Evolutionary conservation across 345 rosid genomes (phyloP).

Genomic region (Abelmoschus esculentus): DNA sequence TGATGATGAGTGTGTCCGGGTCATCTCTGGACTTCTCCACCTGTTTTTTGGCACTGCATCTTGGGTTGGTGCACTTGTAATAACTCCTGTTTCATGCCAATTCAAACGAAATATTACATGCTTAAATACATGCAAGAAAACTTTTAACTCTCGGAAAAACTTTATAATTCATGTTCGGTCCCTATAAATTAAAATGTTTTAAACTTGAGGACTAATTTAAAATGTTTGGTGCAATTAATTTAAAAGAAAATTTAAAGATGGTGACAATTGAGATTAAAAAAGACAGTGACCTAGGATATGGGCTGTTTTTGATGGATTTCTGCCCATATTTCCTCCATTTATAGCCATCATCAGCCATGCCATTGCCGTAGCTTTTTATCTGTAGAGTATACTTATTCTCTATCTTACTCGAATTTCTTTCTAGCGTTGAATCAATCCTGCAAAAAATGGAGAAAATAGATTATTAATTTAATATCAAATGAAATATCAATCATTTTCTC

Average conservation of each 20-base stretch:
- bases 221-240: too few relatives aligned
- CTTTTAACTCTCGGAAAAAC: too few relatives aligned
- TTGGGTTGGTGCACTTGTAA: constrained; percentile 77
- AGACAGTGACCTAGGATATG: constrained; percentile 58
- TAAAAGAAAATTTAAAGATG: background rate
- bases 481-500: background rate
- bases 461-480: background rate
- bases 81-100: constrained; percentile 52
- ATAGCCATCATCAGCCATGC: constrained; percentile 77
- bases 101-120: background rate
- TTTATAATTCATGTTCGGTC: too few relatives aligned
- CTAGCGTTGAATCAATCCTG: constrained; percentile 21
- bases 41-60: constrained; percentile 78
- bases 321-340: constrained; percentile 98
- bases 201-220: too few relatives aligned
- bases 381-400: constrained; percentile 67
- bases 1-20: constrained; percentile 54
- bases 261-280: background rate
- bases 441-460: background rate
- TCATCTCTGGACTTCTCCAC: constrained; percentile 70
- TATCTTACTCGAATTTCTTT: constrained; percentile 32
- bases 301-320: constrained; percentile 78
- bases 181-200: too few relatives aligned
- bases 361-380: constrained; percentile 48
- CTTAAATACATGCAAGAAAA: too few relatives aligned